Evolutionary conservation across 257 asterid species (phyloP).

Genomic region (Petunia secreta): DNA sequence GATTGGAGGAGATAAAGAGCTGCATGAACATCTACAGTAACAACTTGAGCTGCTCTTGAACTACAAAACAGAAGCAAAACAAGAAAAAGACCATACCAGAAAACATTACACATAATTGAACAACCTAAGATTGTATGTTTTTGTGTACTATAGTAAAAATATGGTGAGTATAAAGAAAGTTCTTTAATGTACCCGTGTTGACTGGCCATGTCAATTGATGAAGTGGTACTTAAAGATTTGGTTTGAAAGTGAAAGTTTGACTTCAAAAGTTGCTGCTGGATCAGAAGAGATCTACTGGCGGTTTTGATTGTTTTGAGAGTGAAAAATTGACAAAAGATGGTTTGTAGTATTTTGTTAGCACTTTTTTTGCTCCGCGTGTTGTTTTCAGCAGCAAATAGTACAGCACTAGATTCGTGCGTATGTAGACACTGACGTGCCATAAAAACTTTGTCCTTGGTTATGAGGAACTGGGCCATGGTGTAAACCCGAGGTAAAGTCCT

Average conservation of each 20-base stretch:
- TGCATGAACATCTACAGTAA: conserved; percentile 64
- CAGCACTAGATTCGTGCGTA: background rate
- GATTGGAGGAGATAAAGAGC: conserved; percentile 56
- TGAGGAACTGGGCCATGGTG: too few relatives aligned
- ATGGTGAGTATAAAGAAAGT: background rate
- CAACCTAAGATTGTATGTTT: background rate
- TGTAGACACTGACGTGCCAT: background rate
- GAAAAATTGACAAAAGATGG: background rate
- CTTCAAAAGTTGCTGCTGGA: background rate
- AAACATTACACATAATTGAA: conserved; percentile 8
- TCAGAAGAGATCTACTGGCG: conserved; percentile 17
- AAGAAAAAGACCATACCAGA: conserved; percentile 19
- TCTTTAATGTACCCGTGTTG: background rate
- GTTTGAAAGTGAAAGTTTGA: background rate
- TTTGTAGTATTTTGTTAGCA: background rate
- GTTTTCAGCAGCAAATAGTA: background rate
- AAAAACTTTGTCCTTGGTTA: too few relatives aligned
- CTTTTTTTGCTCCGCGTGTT: background rate
- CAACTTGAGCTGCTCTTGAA: conserved; percentile 42
- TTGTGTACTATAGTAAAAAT: background rate
- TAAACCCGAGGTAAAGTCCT: too few relatives aligned
- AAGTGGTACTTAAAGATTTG: conserved; percentile 3
- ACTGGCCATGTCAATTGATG: conserved; percentile 4
- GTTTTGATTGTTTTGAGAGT: background rate
- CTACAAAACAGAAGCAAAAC: conserved; percentile 39